These are phyloP conservation scores for Phytophthora hybrid DNA, from an alignment of 352 stramenopile genomes.

Conservation along the genomic window DNA sequence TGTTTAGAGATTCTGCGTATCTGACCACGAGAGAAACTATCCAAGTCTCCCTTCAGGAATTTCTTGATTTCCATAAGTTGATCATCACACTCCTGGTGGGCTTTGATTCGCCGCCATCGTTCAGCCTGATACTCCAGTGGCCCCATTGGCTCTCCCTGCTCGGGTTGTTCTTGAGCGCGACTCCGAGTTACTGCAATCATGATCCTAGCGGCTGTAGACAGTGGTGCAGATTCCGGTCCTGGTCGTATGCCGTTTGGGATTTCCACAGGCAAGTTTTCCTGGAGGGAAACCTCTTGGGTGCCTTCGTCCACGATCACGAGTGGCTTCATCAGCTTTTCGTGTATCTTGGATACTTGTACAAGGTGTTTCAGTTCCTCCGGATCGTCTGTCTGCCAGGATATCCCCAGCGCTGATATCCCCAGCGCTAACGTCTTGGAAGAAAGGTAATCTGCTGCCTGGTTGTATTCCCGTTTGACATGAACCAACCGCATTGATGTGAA, in stretches of 20 bases:
- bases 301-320: not conserved
- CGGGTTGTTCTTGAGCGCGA: not conserved
- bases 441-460: slow-evolving; percentile 11
- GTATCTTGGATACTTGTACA: slow-evolving; percentile 2
- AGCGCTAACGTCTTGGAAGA: not conserved
- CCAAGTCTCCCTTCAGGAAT: slow-evolving; percentile 5
- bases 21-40: not conserved
- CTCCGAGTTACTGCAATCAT: not conserved
- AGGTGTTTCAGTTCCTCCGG: not conserved
- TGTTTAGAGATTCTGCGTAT: not conserved
- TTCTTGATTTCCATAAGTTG: not conserved
- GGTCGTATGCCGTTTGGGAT: not conserved
- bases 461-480: slow-evolving; percentile 13
- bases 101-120: slow-evolving; percentile 7
- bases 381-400: not conserved
- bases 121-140: slow-evolving; percentile 2
- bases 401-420: too few relatives aligned
- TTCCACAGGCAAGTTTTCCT: not conserved
- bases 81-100: not conserved
- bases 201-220: not conserved
- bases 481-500: slow-evolving; percentile 4
- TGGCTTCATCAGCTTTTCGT: slow-evolving; percentile 9
- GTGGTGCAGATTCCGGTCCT: not conserved
- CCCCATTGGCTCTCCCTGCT: not conserved
- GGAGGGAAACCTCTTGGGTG: not conserved